Evolutionary conservation across 179 eudicot genomes (phyloP).

Genomic region (Silene vulgaris): DNA sequence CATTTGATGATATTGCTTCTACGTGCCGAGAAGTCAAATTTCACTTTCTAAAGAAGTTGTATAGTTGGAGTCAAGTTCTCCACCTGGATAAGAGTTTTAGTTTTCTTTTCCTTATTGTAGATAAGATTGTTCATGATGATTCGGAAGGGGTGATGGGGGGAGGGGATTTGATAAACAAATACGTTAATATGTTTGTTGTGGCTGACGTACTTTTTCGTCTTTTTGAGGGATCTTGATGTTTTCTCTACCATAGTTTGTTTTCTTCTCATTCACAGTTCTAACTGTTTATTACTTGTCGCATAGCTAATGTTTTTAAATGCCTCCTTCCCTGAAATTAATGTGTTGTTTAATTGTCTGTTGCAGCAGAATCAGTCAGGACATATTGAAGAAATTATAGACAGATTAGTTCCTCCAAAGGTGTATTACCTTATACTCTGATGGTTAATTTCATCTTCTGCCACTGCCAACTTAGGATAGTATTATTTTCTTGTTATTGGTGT

Average conservation of each 20-base stretch:
- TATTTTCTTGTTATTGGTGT: not conserved
- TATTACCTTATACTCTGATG: constrained; percentile 42
- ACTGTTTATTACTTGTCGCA: not conserved
- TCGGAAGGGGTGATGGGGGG: not conserved
- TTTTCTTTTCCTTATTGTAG: not conserved
- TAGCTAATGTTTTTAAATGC: not conserved
- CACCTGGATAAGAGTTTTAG: not conserved
- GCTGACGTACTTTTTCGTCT: not conserved
- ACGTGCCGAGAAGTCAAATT: not conserved
- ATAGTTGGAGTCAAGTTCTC: not conserved
- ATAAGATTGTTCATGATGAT: not conserved
- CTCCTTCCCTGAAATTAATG: constrained; percentile 10
- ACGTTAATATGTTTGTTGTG: not conserved
- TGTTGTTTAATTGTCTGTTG: constrained; percentile 22
- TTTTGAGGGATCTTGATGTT: not conserved
- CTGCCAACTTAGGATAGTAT: constrained; percentile 20
- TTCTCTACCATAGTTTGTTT: not conserved
- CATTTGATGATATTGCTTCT: not conserved
- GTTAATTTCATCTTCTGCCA: constrained; percentile 42
- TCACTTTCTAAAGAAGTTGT: not conserved
- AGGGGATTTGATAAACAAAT: not conserved
- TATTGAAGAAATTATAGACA: constrained; percentile 42
- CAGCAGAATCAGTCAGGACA: constrained; percentile 50
- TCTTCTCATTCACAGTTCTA: not conserved
- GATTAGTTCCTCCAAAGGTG: constrained; percentile 74